phyloP scores from a whole-genome alignment of 257 asterid genomes.

The Leptodermis oblonga region DNA sequence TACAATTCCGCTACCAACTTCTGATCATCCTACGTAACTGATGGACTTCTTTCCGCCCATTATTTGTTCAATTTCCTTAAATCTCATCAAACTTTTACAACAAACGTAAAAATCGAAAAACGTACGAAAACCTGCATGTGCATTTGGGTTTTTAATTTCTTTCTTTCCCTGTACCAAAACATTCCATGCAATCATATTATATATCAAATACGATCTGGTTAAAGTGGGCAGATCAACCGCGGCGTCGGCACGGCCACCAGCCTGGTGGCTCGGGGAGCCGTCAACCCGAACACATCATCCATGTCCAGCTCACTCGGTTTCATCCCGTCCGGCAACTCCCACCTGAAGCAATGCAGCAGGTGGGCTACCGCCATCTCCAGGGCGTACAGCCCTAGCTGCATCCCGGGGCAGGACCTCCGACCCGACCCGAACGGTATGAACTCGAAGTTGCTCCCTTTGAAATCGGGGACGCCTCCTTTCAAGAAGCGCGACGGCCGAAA shows the following conservation, averaged over 20 bases:
- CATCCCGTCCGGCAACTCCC: constrained; percentile 95
- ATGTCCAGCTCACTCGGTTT: constrained; percentile 67
- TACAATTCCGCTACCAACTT: neutral
- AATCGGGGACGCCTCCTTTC: constrained; percentile 49
- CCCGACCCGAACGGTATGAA: constrained; percentile 93
- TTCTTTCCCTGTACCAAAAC: neutral
- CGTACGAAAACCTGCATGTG: neutral
- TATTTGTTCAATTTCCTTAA: constrained; percentile 13
- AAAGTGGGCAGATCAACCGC: constrained; percentile 52
- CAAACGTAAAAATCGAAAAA: neutral
- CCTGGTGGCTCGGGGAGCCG: constrained; percentile 77
- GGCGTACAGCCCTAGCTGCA: constrained; percentile 83
- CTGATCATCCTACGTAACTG: neutral
- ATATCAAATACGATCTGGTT: too few relatives aligned
- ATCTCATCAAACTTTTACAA: constrained; percentile 1
- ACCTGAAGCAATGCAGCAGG: constrained; percentile 65
- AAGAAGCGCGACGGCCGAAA: constrained; percentile 62
- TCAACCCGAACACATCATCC: constrained; percentile 77
- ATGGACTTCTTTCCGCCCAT: neutral
- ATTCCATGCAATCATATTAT: neutral
- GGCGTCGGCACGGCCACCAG: constrained; percentile 72
- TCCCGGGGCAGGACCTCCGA: constrained; percentile 94
- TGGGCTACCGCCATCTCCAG: constrained; percentile 80
- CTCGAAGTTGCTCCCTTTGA: constrained; percentile 64
- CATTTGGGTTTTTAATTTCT: neutral